A percentile compares a stretch with the other conserved stretches of the same genome.
Conservation (phyloP, 768 basidiomycete genomes). For the Pilatotrama ljubarskyi region DNA sequence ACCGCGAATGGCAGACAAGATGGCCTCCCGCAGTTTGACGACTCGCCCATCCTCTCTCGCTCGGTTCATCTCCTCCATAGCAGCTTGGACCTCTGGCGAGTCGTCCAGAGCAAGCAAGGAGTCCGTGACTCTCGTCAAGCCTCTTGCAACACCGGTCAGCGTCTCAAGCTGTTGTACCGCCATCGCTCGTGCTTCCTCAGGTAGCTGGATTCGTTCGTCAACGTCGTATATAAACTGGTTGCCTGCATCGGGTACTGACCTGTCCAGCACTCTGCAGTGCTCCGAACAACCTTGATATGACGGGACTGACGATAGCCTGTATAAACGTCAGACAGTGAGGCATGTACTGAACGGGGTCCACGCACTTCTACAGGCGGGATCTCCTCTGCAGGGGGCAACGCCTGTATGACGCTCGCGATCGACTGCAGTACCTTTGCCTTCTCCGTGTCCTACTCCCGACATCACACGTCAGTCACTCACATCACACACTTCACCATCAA, state of each 20-base stretch:
- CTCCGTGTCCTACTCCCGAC: constrained; percentile 64
- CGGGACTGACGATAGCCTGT: constrained; percentile 74
- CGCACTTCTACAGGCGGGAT: constrained; percentile 73
- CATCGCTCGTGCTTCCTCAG: constrained; percentile 67
- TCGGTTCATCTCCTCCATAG: constrained; percentile 53
- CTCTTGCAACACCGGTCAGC: constrained; percentile 83
- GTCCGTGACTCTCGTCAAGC: constrained; percentile 78
- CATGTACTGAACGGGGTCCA: neutral
- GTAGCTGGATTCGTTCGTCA: constrained; percentile 47
- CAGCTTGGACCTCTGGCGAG: constrained; percentile 49
- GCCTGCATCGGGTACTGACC: constrained; percentile 39
- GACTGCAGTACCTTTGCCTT: constrained; percentile 90
- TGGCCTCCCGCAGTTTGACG: constrained; percentile 61
- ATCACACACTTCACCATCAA: neutral
- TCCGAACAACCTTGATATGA: constrained; percentile 67
- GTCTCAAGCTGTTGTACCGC: constrained; percentile 77
- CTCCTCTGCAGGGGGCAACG: constrained; percentile 75
- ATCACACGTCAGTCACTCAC: neutral
- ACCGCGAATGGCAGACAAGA: constrained; percentile 59
- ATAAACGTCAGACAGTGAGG: neutral
- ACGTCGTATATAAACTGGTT: neutral
- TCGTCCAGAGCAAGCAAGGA: constrained; percentile 60
- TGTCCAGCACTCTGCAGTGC: constrained; percentile 54
- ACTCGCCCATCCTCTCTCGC: constrained; percentile 67
- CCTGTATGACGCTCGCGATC: constrained; percentile 92